Evolutionary conservation across 2,329 filamentous ascomycete genomes (phyloP).

Genomic region (Xylariomycetidae sp.): DNA sequence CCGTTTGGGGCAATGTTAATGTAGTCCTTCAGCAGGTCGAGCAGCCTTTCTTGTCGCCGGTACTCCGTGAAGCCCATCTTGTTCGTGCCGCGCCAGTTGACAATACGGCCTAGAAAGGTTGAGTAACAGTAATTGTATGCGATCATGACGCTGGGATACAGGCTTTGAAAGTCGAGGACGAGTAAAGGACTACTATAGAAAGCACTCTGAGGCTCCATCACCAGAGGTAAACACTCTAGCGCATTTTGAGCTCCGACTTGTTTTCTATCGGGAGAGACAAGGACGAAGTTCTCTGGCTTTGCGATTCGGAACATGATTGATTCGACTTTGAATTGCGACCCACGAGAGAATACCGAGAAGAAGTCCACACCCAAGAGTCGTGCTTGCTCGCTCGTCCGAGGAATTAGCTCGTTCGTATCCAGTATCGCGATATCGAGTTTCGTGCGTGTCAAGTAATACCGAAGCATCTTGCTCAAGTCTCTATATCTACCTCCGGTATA

Average conservation of each 20-base stretch:
- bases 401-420: conserved; percentile 81
- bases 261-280: conserved; percentile 84
- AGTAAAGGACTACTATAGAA: conserved; percentile 89
- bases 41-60: conserved; percentile 66
- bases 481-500: conserved; percentile 64
- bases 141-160: conserved; percentile 98
- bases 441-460: conserved; percentile 72
- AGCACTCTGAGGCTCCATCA: conserved; percentile 95
- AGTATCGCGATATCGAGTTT: conserved; percentile 86
- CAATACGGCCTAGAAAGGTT: conserved; percentile 83
- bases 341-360: conserved; percentile 89
- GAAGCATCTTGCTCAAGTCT: conserved; percentile 69
- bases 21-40: conserved; percentile 75
- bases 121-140: conserved; percentile 99
- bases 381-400: conserved; percentile 90
- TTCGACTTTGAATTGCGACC: conserved; percentile 97
- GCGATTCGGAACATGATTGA: conserved; percentile 98
- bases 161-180: conserved; percentile 90
- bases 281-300: conserved; percentile 89
- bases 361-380: conserved; percentile 92
- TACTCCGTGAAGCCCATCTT: conserved; percentile 96
- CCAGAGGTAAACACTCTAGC: conserved; percentile 85
- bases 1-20: conserved; percentile 94
- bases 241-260: conserved; percentile 94
- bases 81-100: conserved; percentile 82